phyloP scores from a whole-genome alignment of 257 asterid genomes.

The Solanum etuberosum region DNA sequence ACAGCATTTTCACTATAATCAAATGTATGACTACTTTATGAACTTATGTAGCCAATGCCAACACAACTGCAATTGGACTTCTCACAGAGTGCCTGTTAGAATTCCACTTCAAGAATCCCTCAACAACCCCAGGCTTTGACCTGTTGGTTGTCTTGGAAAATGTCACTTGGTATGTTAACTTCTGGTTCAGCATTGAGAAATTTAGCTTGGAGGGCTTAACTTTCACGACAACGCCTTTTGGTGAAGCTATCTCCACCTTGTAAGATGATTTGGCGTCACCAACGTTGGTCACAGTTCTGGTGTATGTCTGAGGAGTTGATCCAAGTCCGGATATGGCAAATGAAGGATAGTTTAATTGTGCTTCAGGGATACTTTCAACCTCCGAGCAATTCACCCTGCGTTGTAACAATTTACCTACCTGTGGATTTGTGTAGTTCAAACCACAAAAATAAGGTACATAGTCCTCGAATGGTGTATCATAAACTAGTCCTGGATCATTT shows the following conservation, averaged over 20 bases:
- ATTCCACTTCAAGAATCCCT: conserved; percentile 36
- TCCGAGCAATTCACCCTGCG: conserved; percentile 10
- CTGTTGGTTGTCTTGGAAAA: neutral
- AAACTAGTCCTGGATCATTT: conserved; percentile 35
- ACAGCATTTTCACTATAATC: neutral
- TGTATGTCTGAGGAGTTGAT: conserved; percentile 13
- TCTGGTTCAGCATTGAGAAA: conserved; percentile 14
- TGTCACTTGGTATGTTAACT: conserved; percentile 23
- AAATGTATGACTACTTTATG: neutral
- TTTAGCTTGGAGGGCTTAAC: conserved; percentile 16
- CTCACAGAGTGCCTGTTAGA: conserved; percentile 20
- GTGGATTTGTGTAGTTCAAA: conserved; percentile 18
- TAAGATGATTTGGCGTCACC: conserved; percentile 23
- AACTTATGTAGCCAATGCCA: neutral
- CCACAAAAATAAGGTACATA: conserved; percentile 40
- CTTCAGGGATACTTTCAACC: conserved; percentile 13
- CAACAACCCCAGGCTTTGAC: neutral
- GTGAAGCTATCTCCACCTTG: conserved; percentile 1
- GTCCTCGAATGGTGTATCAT: conserved; percentile 31
- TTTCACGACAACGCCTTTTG: conserved; percentile 11
- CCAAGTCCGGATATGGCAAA: neutral
- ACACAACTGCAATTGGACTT: conserved; percentile 19
- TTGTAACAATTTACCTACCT: conserved; percentile 4
- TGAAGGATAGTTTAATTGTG: conserved; percentile 12
- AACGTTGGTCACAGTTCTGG: conserved; percentile 28